phyloP scores from a whole-genome alignment of 139 green algal genomes.

The Asterochloris erici region DNA sequence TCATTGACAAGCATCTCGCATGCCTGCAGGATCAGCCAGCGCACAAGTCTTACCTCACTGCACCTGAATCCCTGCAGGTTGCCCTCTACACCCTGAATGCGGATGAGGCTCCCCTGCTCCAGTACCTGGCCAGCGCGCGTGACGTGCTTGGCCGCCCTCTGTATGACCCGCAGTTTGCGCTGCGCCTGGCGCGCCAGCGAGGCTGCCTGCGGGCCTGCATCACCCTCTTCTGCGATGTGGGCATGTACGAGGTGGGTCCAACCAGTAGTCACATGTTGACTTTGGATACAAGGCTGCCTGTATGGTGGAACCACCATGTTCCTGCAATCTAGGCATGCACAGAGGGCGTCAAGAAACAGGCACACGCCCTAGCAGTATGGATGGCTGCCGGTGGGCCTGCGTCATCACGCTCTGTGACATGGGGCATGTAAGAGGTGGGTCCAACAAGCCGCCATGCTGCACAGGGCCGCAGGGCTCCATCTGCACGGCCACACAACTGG shows the following conservation, averaged over 20 bases:
- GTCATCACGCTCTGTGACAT: background rate
- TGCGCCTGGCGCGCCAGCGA: slow-evolving; percentile 67
- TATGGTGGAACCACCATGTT: no score
- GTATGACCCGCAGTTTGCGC: slow-evolving; percentile 83
- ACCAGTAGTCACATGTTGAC: no score
- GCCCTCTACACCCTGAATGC: slow-evolving; percentile 63
- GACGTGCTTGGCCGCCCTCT: slow-evolving; percentile 47
- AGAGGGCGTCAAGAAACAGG: background rate
- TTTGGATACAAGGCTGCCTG: no score
- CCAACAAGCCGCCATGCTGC: background rate
- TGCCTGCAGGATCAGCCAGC: no score
- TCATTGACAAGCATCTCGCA: no score
- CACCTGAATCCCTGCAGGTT: slow-evolving; percentile 33
- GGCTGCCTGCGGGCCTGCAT: slow-evolving; percentile 60
- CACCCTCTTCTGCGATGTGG: slow-evolving; percentile 74
- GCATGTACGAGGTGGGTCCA: slow-evolving; percentile 40
- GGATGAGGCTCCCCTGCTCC: slow-evolving; percentile 58
- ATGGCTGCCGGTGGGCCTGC: background rate
- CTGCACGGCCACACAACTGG: background rate
- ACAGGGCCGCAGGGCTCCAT: background rate
- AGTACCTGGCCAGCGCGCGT: slow-evolving; percentile 50
- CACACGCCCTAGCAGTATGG: background rate
- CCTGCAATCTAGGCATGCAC: background rate
- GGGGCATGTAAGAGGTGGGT: background rate
- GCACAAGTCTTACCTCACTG: no score